Evolutionary conservation across 345 rosid species (phyloP).

Genomic region (Alliaria petiolata): DNA sequence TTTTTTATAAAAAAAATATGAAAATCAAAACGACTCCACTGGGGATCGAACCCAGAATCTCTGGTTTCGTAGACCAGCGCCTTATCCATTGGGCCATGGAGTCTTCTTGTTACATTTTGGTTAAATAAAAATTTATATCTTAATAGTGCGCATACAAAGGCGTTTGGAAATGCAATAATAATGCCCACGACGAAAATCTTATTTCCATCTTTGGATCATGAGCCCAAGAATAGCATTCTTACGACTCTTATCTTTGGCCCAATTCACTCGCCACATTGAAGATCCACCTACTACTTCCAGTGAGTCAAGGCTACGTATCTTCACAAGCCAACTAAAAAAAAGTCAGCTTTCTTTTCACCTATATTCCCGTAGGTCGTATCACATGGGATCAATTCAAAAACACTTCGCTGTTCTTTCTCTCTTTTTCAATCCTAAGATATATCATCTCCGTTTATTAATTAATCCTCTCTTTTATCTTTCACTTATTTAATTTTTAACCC

Average conservation of each 20-base stretch:
- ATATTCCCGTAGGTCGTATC: conserved; percentile 18
- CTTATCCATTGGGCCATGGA: conserved; percentile 63
- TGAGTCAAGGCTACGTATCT: background rate
- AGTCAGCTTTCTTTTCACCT: conserved; percentile 11
- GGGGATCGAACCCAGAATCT: conserved; percentile 85
- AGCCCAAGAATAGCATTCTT: background rate
- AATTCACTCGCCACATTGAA: background rate
- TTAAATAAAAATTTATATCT: too few relatives aligned
- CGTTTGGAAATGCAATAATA: too few relatives aligned
- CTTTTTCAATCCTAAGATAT: background rate
- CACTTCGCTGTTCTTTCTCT: conserved; percentile 8
- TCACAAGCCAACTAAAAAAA: background rate
- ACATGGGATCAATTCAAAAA: conserved; percentile 10
- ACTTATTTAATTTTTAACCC: background rate
- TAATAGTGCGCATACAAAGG: too few relatives aligned
- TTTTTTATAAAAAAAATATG: too few relatives aligned
- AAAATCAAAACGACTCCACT: background rate
- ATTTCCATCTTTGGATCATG: background rate
- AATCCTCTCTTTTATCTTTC: background rate
- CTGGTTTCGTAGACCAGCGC: conserved; percentile 94
- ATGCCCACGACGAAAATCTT: background rate
- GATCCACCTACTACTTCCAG: background rate
- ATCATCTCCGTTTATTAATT: too few relatives aligned
- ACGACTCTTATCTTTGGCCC: background rate
- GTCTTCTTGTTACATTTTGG: too few relatives aligned